Evolutionary conservation across 106 monocot genomes (phyloP).

Genomic region (Apostasia shenzhenica): DNA sequence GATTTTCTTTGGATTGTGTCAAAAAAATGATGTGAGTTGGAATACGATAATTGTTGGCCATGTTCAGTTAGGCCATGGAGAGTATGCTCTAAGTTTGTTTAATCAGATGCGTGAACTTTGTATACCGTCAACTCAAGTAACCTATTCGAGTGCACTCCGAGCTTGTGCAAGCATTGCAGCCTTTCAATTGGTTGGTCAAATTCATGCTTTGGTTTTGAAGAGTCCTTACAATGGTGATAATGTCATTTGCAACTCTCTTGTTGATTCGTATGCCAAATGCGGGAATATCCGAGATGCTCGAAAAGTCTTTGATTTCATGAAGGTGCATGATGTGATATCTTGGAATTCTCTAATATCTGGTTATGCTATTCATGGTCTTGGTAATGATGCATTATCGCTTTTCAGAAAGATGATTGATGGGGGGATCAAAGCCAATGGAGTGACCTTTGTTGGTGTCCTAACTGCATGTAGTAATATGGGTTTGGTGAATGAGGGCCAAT

Average conservation of each 20-base stretch:
- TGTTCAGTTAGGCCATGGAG: slow-evolving; percentile 50
- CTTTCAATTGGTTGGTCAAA: slow-evolving; percentile 42
- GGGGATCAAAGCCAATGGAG: slow-evolving; percentile 35
- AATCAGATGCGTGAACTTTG: slow-evolving; percentile 41
- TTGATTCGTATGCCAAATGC: slow-evolving; percentile 84
- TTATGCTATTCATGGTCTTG: slow-evolving; percentile 72
- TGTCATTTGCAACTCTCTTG: slow-evolving; percentile 55
- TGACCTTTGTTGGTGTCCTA: slow-evolving; percentile 70
- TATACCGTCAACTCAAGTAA: slow-evolving; percentile 50
- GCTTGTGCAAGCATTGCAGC: slow-evolving; percentile 76
- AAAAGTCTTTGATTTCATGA: slow-evolving; percentile 55
- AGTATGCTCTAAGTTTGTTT: slow-evolving; percentile 60
- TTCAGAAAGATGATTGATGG: slow-evolving; percentile 49
- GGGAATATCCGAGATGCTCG: slow-evolving; percentile 45
- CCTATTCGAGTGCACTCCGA: slow-evolving; percentile 73
- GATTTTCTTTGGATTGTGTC: slow-evolving; percentile 33
- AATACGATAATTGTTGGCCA: slow-evolving; percentile 75
- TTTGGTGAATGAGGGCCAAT: slow-evolving; percentile 40
- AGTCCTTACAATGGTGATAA: slow-evolving; percentile 39
- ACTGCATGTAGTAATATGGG: slow-evolving; percentile 72
- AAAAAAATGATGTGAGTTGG: slow-evolving; percentile 77
- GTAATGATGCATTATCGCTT: slow-evolving; percentile 33
- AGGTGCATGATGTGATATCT: slow-evolving; percentile 48
- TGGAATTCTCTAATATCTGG: slow-evolving; percentile 90
- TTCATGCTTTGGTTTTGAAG: slow-evolving; percentile 61